These are phyloP conservation scores for Nyctanthes arbortristis DNA, from an alignment of 257 asterid species.

Conservation along the genomic window DNA sequence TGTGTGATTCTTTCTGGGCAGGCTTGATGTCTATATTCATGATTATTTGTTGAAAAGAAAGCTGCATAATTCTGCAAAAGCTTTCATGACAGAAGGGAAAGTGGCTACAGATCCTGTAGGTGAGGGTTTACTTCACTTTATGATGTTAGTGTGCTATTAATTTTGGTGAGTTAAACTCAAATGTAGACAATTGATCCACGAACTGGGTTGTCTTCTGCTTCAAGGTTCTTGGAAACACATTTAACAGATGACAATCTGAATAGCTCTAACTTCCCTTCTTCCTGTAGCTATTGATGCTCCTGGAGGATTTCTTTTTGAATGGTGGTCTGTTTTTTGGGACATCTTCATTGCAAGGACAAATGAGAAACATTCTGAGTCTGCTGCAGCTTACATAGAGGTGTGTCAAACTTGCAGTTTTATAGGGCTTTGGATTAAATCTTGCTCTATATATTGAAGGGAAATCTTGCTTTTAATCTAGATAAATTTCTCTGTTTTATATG, in stretches of 20 bases:
- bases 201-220: not conserved
- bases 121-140: conserved; percentile 30
- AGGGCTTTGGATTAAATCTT: not conserved
- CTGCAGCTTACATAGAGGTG: conserved; percentile 99
- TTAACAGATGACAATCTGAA: not conserved
- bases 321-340: conserved; percentile 99
- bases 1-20: conserved; percentile 28
- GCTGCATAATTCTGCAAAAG: conserved; percentile 87
- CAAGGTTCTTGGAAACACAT: not conserved
- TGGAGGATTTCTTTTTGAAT: conserved; percentile 96
- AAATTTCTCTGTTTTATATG: not conserved
- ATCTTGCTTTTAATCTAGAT: conserved; percentile 5
- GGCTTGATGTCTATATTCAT: conserved; percentile 99
- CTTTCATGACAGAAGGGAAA: conserved; percentile 98
- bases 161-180: not conserved
- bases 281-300: conserved; percentile 96
- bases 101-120: conserved; percentile 99
- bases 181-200: not conserved
- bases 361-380: conserved; percentile 98
- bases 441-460: too few relatives aligned
- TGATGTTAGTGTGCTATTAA: not conserved
- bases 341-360: conserved; percentile 97
- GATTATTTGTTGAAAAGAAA: conserved; percentile 91
- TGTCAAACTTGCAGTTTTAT: conserved; percentile 29
- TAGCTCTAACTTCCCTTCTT: not conserved